A percentile compares a stretch with the other conserved stretches of the same genome.
phyloP scores from a whole-genome alignment of 495 filamentous ascomycete species.

The Penicillium parvum region DNA sequence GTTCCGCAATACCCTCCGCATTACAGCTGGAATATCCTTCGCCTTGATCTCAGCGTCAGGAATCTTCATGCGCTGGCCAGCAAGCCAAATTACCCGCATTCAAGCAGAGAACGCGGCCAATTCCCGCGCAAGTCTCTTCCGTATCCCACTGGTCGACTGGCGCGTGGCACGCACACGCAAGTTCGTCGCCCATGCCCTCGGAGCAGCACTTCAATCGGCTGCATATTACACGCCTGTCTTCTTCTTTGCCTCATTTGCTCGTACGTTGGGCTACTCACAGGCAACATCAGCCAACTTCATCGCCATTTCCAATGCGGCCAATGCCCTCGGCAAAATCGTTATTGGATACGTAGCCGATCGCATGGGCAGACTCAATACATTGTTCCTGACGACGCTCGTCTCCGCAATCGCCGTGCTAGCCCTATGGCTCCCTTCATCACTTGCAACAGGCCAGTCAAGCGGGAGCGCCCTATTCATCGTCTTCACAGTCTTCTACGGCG shows the following conservation, averaged over 20 bases:
- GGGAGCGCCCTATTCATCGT: conserved; percentile 31
- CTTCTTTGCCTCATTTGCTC: conserved; percentile 36
- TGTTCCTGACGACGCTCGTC: conserved; percentile 36
- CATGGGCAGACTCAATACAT: conserved; percentile 36
- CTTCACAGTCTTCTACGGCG: conserved; percentile 37
- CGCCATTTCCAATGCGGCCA: conserved; percentile 28
- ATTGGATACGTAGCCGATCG: conserved; percentile 44
- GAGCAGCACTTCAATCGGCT: conserved; percentile 33
- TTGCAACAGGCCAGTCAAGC: conserved; percentile 11
- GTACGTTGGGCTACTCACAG: conserved; percentile 36
- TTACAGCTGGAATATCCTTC: conserved; percentile 32
- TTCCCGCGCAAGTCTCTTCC: conserved; percentile 6
- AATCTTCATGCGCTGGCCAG: conserved; percentile 29
- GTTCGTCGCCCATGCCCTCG: conserved; percentile 31
- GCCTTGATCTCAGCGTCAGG: conserved; percentile 23
- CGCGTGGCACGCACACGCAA: conserved; percentile 26
- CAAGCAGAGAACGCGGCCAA: conserved; percentile 18
- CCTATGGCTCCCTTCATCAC: conserved; percentile 38
- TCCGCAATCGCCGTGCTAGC: conserved; percentile 30
- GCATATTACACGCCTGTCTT: conserved; percentile 39
- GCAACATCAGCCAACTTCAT: conserved; percentile 31
- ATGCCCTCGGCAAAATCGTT: conserved; percentile 24
- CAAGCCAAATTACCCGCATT: conserved; percentile 19
- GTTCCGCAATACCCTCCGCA: conserved; percentile 36
- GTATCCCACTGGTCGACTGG: conserved; percentile 29